Base-by-base conservation (phyloP, 768 basidiomycete species). In the Tricholoma hemisulphureum region DNA sequence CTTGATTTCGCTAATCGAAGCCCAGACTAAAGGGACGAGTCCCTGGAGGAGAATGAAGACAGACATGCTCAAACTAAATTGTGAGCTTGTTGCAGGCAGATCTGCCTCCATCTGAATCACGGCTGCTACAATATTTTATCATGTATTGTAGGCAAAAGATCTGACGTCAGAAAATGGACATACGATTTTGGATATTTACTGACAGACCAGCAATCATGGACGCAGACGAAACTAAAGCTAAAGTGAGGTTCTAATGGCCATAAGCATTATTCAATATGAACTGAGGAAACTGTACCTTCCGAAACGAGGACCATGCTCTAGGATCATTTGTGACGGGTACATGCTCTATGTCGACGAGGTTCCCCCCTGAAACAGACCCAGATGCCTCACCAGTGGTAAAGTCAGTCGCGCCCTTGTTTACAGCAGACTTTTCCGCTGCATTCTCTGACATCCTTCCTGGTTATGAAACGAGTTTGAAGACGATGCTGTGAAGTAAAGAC, bases 41-140 rank as follows among this genome's bases (percentile, higher is more conserved):
- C 91, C 91, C 68, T 93, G 91, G 10, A 89, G 63, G 2, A 86
- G 71, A 57, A 91, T 88, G 69, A 89, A 93, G n/a, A 87, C 59
- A 0, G 89, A 86, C 13, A 92, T 73, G 58, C 82, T 82, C 69
- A 84, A 76, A 59, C 88, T 86, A 57, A 93, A 85, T 60, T 89
- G 79, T 10, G 77, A 69, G 50, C 77, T 74, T 0, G 82, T 82
- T 1, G 90, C 85, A 43, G 81, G 79, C 34, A 93, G 75, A 18
- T 88, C 77, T 2, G 61, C 61, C 61, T 86, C 77, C 72, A 91
- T 85, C 55, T 83, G 69, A 24, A 79, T 69, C 31, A 89, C 86
- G 9, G 85, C 82, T 41, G 89, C 89, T 91, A 57, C 4, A 48
- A 61, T 10, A 32, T 55, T n/a, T 11, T 23, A 26, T 23, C 43